Evolutionary conservation across 768 basidiomycete species (phyloP), one percentile per base, ranked within the genome.

Genomic region (Boletus vinaceobasis): DNA sequence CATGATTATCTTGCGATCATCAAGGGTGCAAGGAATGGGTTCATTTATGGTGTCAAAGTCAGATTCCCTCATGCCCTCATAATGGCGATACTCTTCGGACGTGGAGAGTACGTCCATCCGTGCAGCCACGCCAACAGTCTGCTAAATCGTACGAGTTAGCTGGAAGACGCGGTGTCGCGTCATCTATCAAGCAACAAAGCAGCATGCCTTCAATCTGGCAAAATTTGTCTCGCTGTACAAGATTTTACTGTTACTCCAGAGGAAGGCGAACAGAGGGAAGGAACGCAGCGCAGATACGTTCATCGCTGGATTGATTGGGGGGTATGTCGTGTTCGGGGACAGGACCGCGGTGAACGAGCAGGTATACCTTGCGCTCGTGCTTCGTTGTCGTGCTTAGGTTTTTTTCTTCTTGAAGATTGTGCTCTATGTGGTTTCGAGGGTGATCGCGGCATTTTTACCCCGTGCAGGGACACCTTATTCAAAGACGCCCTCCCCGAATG

Each of bases 181-280:
- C 53, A 93, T 99, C 57, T 89, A 83, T 69, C 81, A 80, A 32
- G 87, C 95, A 14, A 98, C 97, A 4, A 89, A 83, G 67, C 88
- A 91, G 51, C 96, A 98, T 71, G 91, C 94, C 11, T 67, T 88
- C 58, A 97, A 95, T 69, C 83, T 99, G 29, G 92, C 93, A 39
- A 90, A 90, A 73, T 99, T 98, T 66, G 97, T 97, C 33, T 81
- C 93, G 11, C 69, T 97, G 42, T 98, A 98, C 85, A 99, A 98
- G 78, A 73, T 83, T 8, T 70, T 92, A 39, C 71, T 98, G 49
- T 74, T 98, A 33, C 58, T 96, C 14, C 97, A 98, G 77, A 84
- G 80, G 72, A 90, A 82, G 69, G 65, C 77, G 37, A 93, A 92
- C 68, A 80, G 83, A 15, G 93, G 93, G 14, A 96, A 95, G 74